Evolutionary conservation across 441 rosid species (phyloP).

Genomic region (Croton laevigatus): DNA sequence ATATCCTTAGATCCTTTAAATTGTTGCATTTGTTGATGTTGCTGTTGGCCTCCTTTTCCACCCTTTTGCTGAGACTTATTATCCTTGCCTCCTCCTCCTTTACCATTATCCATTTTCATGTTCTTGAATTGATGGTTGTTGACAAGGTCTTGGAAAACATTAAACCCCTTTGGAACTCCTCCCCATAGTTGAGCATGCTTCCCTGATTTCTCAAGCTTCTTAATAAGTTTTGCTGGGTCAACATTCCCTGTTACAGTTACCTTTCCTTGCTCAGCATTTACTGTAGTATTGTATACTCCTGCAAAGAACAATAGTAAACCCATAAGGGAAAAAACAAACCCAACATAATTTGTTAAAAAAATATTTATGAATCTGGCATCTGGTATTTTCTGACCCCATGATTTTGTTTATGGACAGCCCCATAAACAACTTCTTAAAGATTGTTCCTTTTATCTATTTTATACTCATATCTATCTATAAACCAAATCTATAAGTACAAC

Average conservation of each 20-base stretch:
- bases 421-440: neutral
- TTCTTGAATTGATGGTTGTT: slow-evolving; percentile 58
- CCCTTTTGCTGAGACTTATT: slow-evolving; percentile 60
- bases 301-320: slow-evolving; percentile 7
- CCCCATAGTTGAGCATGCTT: slow-evolving; percentile 80
- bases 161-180: slow-evolving; percentile 48
- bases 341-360: neutral
- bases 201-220: slow-evolving; percentile 85
- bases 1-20: slow-evolving; percentile 48
- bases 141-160: slow-evolving; percentile 33
- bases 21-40: slow-evolving; percentile 45
- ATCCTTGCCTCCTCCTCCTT: slow-evolving; percentile 45
- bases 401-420: neutral
- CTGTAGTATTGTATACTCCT: slow-evolving; percentile 66
- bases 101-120: slow-evolving; percentile 41
- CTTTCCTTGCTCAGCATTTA: slow-evolving; percentile 83
- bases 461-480: neutral
- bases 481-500: neutral
- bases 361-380: neutral
- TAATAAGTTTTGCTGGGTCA: slow-evolving; percentile 62
- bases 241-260: slow-evolving; percentile 80
- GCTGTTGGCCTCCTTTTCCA: slow-evolving; percentile 49
- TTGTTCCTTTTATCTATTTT: no score
- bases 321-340: slow-evolving; percentile 11
- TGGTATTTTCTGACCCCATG: neutral